Evolutionary conservation across 1,284 basidiomycete species (phyloP).

Genomic region (Ceratobasidium sp.): DNA sequence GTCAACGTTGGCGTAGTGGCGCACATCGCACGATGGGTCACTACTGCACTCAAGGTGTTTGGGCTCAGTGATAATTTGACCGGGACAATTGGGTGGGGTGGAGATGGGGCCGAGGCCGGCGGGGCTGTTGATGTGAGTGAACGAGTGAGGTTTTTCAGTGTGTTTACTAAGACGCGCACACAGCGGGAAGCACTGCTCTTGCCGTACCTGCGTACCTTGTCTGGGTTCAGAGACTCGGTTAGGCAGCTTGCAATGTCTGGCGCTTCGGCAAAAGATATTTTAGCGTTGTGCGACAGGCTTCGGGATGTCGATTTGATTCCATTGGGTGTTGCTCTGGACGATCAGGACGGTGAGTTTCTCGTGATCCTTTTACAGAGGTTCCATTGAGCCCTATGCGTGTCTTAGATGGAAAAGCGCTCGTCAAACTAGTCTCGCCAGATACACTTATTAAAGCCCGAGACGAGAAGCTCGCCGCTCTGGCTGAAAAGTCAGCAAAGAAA

Average conservation of each 20-base stretch:
- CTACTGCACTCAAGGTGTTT: constrained; percentile 93
- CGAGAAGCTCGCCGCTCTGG: constrained; percentile 83
- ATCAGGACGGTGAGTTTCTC: constrained; percentile 82
- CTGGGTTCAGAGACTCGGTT: constrained; percentile 92
- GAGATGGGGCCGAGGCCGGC: constrained; percentile 54
- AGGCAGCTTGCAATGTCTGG: constrained; percentile 84
- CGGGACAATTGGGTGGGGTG: constrained; percentile 62
- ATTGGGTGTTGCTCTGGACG: constrained; percentile 94
- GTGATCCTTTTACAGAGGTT: neutral
- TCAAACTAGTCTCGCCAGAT: constrained; percentile 90
- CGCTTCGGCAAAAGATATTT: constrained; percentile 78
- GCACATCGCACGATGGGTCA: constrained; percentile 85
- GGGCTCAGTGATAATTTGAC: constrained; percentile 85
- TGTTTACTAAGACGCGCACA: constrained; percentile 24
- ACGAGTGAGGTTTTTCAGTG: constrained; percentile 47
- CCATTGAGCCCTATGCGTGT: neutral
- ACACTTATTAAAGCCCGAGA: constrained; percentile 88
- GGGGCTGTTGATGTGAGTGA: constrained; percentile 69
- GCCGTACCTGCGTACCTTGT: constrained; percentile 89
- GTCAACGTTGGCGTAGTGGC: constrained; percentile 72
- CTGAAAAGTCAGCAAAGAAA: constrained; percentile 87
- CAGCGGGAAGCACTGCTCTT: constrained; percentile 88
- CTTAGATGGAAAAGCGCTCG: constrained; percentile 90
- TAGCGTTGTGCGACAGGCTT: constrained; percentile 88
- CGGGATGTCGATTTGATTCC: constrained; percentile 92